Evolutionary conservation across 1,284 basidiomycete genomes (phyloP), one percentile per base, ranked within the genome.

Genomic region (Ganoderma multipileum): DNA sequence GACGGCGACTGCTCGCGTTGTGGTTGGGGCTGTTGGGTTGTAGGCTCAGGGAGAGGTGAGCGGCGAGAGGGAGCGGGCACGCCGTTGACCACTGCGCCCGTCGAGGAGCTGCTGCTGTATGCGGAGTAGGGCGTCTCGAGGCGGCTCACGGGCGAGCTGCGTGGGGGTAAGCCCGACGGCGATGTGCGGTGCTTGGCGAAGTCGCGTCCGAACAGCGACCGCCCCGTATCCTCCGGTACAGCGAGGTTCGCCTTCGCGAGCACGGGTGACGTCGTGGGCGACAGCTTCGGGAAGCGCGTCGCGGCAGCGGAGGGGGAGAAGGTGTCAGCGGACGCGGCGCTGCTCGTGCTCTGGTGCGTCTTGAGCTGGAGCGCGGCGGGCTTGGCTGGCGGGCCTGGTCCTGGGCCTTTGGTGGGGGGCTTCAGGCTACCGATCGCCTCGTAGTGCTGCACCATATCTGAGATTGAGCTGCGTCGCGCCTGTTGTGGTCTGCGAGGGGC

Each of bases 381-480:
- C 72, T 84, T 86, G 3, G 67, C 65, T 6, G 72, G 67, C 79
- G 74, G 58, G 12, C 64, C 65, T 8, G 75, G 65, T 71, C 65
- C 71, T 7, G 72, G 67, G 23, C 33, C 52, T 55, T 71, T 71
- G 23, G 70, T 71, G 23, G 70, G 30, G 18, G 70, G 33, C 36
- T 65, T 67, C 30, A 38, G 57, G 12, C 79, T 81, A 50, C 82
- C 85, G 67, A 93, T 89, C 11, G 88, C 87, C 78, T 95, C 93
- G 76, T 89, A 95, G 55, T 83, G 85, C 71, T 92, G 91, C 26
- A 95, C 93, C 86, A 94, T 93, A 75, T 94, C 89, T 59, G 92
- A 88, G 70, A 94, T 95, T 0, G 93, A 95, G 20, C 89, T 91
- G 59, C 93, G 84, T 26, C 93, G 85, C 9, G 75, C 73, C 16